phyloP scores from a whole-genome alignment of 352 stramenopile species.

The Pythium folliculosum region DNA sequence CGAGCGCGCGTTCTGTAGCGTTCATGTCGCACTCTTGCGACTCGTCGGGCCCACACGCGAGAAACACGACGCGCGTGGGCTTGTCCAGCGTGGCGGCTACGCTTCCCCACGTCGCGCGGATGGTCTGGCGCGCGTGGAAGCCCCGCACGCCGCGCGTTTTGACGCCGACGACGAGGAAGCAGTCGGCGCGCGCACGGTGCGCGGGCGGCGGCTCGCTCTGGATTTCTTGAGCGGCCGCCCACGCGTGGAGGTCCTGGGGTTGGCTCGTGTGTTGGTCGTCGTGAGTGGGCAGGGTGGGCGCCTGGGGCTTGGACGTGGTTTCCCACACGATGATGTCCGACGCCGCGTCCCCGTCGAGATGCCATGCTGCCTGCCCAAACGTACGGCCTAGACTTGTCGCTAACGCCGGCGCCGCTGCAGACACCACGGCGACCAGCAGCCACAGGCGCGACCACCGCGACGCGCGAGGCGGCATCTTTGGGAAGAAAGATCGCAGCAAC shows the following conservation, averaged over 20 bases:
- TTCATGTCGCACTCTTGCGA: background rate
- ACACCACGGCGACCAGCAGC: too few relatives aligned
- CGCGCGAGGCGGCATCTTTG: too few relatives aligned
- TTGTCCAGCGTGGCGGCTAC: background rate
- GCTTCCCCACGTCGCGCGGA: constrained; percentile 38
- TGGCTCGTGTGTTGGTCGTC: background rate
- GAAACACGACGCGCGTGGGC: constrained; percentile 34
- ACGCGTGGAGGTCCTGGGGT: background rate
- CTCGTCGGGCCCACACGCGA: constrained; percentile 30
- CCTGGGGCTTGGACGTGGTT: background rate
- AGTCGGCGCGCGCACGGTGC: background rate
- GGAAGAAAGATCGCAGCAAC: too few relatives aligned
- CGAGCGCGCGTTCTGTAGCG: background rate
- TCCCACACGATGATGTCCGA: background rate
- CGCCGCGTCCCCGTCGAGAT: background rate
- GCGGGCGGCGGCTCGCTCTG: background rate
- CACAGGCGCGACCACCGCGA: too few relatives aligned
- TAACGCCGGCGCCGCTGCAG: too few relatives aligned
- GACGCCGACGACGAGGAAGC: constrained; percentile 42
- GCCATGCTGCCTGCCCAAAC: background rate
- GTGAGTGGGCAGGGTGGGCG: too few relatives aligned
- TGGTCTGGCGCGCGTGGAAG: constrained; percentile 23
- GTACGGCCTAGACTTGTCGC: too few relatives aligned
- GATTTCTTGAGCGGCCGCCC: background rate
- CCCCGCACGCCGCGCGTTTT: constrained; percentile 40